These are phyloP conservation scores for Alternaria sp. DNA, from an alignment of 2,329 filamentous ascomycete genomes.

Conservation along the genomic window DNA sequence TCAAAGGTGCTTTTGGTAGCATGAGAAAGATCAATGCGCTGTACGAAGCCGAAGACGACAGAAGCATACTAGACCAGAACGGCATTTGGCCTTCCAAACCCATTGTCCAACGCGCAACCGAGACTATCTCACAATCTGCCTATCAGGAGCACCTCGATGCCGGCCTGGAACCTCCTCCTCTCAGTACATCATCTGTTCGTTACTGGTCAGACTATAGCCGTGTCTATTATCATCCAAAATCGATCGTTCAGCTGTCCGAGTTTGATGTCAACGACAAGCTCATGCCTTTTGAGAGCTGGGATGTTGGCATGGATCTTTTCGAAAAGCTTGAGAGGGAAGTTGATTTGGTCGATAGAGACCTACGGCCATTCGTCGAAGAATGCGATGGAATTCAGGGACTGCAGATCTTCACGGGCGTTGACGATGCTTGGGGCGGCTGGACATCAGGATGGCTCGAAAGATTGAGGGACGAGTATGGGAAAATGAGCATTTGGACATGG, in stretches of 20 bases:
- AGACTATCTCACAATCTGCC: conserved; percentile 70
- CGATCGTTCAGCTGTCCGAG: conserved; percentile 80
- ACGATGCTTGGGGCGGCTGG: conserved; percentile 63
- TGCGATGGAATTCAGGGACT: conserved; percentile 91
- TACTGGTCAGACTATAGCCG: conserved; percentile 98
- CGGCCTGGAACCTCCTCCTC: conserved; percentile 68
- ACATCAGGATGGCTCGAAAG: conserved; percentile 63
- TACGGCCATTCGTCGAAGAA: conserved; percentile 88
- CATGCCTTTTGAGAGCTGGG: conserved; percentile 80
- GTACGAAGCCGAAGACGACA: conserved; percentile 69
- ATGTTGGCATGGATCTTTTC: conserved; percentile 51
- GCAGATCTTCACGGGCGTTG: conserved; percentile 66
- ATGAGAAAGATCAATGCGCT: conserved; percentile 87
- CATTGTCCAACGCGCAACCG: conserved; percentile 69
- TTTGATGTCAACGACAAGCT: conserved; percentile 82
- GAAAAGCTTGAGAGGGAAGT: conserved; percentile 62
- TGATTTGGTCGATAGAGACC: conserved; percentile 86
- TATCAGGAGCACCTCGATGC: conserved; percentile 84
- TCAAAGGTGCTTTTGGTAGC: conserved; percentile 92
- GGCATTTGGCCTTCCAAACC: conserved; percentile 50
- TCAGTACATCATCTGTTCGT: conserved; percentile 76
- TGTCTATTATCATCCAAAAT: conserved; percentile 89
- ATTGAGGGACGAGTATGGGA: conserved; percentile 89
- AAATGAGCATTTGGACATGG: conserved; percentile 87
- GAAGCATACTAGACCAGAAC: conserved; percentile 33